Conservation (phyloP, 768 basidiomycete species). For the Lactarius tabidus region DNA sequence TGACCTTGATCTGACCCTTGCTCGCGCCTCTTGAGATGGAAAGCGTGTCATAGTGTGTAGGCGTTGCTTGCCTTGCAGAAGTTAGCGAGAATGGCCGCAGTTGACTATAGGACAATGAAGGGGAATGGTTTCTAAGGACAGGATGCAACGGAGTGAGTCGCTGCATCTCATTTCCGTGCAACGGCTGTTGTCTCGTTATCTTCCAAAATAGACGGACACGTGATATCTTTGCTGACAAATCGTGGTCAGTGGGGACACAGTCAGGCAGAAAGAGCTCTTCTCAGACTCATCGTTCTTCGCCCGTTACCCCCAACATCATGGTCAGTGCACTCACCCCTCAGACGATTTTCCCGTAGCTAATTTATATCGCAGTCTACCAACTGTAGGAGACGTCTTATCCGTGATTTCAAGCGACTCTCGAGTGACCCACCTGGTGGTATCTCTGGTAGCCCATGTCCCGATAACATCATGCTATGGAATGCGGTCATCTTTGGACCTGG, state of each 20-base stretch:
- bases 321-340: constrained; percentile 5
- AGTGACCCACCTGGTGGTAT: constrained; percentile 95
- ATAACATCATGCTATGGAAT: constrained; percentile 99
- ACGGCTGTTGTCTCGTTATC: not conserved
- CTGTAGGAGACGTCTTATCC: constrained; percentile 91
- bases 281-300: constrained; percentile 8
- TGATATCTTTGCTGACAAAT: constrained; percentile 15
- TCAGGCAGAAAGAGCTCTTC: constrained; percentile 17
- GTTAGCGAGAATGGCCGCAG: constrained; percentile 13
- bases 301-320: constrained; percentile 24
- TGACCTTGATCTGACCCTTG: constrained; percentile 37
- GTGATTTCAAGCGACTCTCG: constrained; percentile 95
- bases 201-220: constrained; percentile 3
- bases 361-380: constrained; percentile 71
- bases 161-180: not conserved
- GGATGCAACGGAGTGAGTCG: not conserved
- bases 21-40: constrained; percentile 34
- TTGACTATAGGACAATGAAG: not conserved
- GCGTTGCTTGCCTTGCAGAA: not conserved
- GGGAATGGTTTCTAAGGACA: not conserved
- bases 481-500: constrained; percentile 99
- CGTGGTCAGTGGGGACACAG: not conserved
- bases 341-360: not conserved
- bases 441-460: constrained; percentile 93
- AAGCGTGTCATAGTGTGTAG: constrained; percentile 36